Percentiles rank a stretch among this genome's conserved stretches.
phyloP scores from a whole-genome alignment of 306 rosid genomes.

The Erythrophleum fordii region DNA sequence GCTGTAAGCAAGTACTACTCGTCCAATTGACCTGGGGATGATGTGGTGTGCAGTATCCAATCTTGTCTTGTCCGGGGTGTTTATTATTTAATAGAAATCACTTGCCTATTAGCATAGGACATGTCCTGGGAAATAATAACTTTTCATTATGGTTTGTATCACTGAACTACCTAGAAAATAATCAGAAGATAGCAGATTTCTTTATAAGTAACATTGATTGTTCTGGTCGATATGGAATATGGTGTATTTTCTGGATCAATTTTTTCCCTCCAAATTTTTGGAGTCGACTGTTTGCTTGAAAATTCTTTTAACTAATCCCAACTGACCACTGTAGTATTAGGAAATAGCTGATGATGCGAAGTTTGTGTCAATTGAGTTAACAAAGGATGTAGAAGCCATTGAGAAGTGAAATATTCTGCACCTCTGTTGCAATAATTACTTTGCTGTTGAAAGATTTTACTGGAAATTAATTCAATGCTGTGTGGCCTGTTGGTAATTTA shows the following conservation, averaged over 20 bases:
- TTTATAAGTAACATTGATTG: neutral
- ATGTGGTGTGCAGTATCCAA: neutral
- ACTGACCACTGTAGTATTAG: neutral
- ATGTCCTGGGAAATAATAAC: neutral
- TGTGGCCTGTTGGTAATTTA: neutral
- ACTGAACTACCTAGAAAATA: neutral
- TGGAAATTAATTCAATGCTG: neutral
- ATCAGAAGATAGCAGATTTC: neutral
- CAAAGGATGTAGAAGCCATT: neutral
- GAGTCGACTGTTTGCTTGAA: neutral
- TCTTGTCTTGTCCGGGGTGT: neutral
- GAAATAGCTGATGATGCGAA: neutral
- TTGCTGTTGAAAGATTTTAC: constrained; percentile 10
- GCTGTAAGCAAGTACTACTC: neutral
- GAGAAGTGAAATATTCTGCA: constrained; percentile 1
- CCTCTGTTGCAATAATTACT: neutral
- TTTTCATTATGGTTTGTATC: neutral
- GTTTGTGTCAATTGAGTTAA: constrained; percentile 8
- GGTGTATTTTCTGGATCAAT: neutral
- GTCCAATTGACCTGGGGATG: neutral
- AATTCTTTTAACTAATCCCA: neutral
- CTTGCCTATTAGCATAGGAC: neutral
- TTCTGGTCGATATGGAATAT: neutral
- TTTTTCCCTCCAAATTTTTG: neutral
- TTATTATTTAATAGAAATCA: constrained; percentile 10